Base-by-base conservation (phyloP, 2,329 filamentous ascomycete genomes). In the Cladosporium sp. region DNA sequence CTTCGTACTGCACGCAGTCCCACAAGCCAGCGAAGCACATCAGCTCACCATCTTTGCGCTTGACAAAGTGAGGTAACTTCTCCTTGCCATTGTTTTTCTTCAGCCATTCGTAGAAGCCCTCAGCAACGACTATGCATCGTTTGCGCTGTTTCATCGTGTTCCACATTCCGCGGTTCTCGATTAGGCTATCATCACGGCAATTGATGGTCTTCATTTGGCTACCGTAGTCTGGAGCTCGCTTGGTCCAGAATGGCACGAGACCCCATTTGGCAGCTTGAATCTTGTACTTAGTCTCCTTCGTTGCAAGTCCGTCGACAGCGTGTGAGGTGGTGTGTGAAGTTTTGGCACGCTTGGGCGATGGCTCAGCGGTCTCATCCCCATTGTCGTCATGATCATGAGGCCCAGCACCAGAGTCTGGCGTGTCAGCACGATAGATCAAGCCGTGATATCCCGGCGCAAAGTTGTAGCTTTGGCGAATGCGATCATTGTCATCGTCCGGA, bases 251-350 rank as follows among this genome's bases (percentile, higher is more conserved):
- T 0, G 94, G 93, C 13, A 97, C 80, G 6, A 99, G 80, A 0
- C 93, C 94, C 94, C 94, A 99, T 80, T 91, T 93, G 89, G 97
- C 97, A 2, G 86, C 81, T 71, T 97, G 91, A 8, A 99, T 77
- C 72, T 89, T 93, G 76, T 95, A 96, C 64, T 76, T 84, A 9
- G 80, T 79, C 58, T 75, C 70, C 25, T 66, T 66, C 35, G 65
- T 69, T 40, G 62, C 56, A 10, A 58, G 53, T 10, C 62, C 62
- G 51, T 68, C 59, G 34, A 60, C 57, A 49, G 53, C 56, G 42
- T 64, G 49, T 9, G 53, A 44, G 20, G 57, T 32, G 34, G 42
- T 13, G 25, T 66, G 61, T 24, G 66, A 61, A 39, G 60, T 57
- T 52, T 66, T 67, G 13, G 63, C 53, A 24, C 61, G 60, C 53